Conservation (phyloP, 2,329 filamentous ascomycete species). For the Aureobasidium sp. region DNA sequence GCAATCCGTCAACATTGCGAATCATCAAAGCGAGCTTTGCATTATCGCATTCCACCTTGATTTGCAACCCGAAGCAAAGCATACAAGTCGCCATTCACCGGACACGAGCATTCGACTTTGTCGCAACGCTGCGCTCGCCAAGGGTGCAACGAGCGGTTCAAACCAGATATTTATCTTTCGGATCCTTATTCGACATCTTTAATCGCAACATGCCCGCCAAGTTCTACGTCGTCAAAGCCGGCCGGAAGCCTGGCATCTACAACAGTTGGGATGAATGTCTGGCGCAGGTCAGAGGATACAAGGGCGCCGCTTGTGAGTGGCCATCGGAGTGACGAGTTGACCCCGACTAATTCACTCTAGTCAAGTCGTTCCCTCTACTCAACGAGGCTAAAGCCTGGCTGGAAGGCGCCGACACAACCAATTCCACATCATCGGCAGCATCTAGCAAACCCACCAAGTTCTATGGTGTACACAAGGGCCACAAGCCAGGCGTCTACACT, state of each 20-base stretch:
- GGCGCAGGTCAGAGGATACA: slow-evolving; percentile 54
- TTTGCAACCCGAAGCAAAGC: background rate
- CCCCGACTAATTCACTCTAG: slow-evolving; percentile 38
- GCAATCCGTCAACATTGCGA: slow-evolving; percentile 7
- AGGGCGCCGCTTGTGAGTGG: slow-evolving; percentile 36
- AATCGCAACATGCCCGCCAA: slow-evolving; percentile 46
- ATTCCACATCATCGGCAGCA: slow-evolving; percentile 26
- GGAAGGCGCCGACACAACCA: slow-evolving; percentile 41
- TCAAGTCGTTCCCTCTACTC: slow-evolving; percentile 68
- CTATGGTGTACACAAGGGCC: slow-evolving; percentile 55
- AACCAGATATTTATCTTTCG: background rate
- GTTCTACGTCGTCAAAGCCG: slow-evolving; percentile 58
- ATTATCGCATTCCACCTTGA: background rate
- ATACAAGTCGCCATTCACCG: background rate
- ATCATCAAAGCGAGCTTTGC: background rate
- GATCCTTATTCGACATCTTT: slow-evolving; percentile 1
- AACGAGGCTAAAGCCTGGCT: slow-evolving; percentile 76
- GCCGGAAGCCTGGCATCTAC: slow-evolving; percentile 56
- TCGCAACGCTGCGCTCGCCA: background rate
- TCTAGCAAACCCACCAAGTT: slow-evolving; percentile 40
- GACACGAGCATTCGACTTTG: background rate
- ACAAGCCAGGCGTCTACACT: slow-evolving; percentile 55
- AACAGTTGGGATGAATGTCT: slow-evolving; percentile 57
- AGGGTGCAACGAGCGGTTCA: background rate
- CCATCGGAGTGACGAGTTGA: background rate